Percentiles rank a stretch among this genome's conserved stretches.
Conservation (phyloP, 2,329 filamentous ascomycete genomes). For the Aspergillus latus region DNA sequence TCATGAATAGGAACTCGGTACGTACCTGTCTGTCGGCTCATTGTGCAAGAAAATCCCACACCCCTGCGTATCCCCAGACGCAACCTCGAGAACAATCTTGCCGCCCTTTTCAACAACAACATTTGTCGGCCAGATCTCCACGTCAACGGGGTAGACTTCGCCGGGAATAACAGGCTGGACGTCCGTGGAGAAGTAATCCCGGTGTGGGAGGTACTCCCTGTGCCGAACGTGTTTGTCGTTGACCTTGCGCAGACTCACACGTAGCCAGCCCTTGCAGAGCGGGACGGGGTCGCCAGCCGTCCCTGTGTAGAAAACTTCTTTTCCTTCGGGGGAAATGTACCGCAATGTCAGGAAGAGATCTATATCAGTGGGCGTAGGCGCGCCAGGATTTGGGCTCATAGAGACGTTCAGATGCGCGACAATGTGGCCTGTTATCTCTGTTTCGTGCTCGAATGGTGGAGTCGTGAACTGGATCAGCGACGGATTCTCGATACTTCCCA, state of each 20-base stretch:
- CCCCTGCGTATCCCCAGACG: conserved; percentile 53
- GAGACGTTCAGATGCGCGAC: conserved; percentile 65
- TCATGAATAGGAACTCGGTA: background rate
- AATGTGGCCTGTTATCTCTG: conserved; percentile 69
- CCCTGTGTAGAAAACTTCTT: conserved; percentile 57
- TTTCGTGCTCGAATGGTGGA: conserved; percentile 59
- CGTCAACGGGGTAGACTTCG: conserved; percentile 53
- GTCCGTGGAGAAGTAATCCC: conserved; percentile 53
- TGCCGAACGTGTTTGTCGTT: conserved; percentile 47
- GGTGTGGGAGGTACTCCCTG: conserved; percentile 48
- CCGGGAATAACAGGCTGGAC: conserved; percentile 49
- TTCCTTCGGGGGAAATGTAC: conserved; percentile 50
- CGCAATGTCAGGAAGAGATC: conserved; percentile 59
- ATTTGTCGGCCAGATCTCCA: conserved; percentile 44
- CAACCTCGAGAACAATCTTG: conserved; percentile 31
- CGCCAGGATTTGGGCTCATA: conserved; percentile 40
- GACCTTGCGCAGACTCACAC: conserved; percentile 52
- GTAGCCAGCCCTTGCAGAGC: conserved; percentile 56
- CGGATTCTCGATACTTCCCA: conserved; percentile 57
- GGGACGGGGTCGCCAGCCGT: conserved; percentile 57
- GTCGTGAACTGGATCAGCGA: conserved; percentile 61
- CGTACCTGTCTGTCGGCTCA: conserved; percentile 38
- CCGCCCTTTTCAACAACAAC: conserved; percentile 37
- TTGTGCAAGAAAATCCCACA: conserved; percentile 52
- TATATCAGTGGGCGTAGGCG: conserved; percentile 49